Conservation (phyloP, 2,329 filamentous ascomycete species). For the Fusarium drepaniforme region DNA sequence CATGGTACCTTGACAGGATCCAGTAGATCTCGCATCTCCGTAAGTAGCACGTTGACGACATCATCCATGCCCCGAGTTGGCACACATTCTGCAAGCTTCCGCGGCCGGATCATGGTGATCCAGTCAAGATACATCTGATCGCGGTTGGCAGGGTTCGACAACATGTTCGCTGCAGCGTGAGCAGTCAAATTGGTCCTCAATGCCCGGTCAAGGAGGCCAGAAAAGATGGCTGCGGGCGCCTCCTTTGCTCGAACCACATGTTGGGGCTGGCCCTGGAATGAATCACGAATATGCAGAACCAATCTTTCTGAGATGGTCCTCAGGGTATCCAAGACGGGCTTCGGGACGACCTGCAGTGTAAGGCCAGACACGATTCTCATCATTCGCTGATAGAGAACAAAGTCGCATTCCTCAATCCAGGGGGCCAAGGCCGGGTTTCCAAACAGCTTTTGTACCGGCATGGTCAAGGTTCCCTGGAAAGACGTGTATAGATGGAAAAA, state of each 20-base stretch:
- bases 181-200: constrained; percentile 93
- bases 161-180: constrained; percentile 92
- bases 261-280: constrained; percentile 85
- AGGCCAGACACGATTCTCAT: constrained; percentile 91
- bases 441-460: constrained; percentile 94
- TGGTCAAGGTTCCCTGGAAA: constrained; percentile 95
- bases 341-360: constrained; percentile 90
- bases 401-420: constrained; percentile 97
- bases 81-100: constrained; percentile 73
- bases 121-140: constrained; percentile 97
- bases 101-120: constrained; percentile 74
- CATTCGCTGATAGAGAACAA: constrained; percentile 96
- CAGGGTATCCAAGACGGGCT: constrained; percentile 87
- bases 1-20: constrained; percentile 75
- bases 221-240: constrained; percentile 89
- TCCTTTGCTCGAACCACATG: constrained; percentile 92
- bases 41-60: constrained; percentile 70
- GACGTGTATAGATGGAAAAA: constrained; percentile 96
- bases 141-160: constrained; percentile 88
- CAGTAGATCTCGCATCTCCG: constrained; percentile 77
- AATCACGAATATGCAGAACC: constrained; percentile 83
- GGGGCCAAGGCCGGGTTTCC: constrained; percentile 82
- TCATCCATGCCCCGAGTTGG: constrained; percentile 75
- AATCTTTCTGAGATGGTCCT: constrained; percentile 87
- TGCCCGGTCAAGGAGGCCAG: constrained; percentile 85